These are phyloP conservation scores for Caloboletus firmus DNA, from an alignment of 1,284 basidiomycete genomes.

Conservation along the genomic window DNA sequence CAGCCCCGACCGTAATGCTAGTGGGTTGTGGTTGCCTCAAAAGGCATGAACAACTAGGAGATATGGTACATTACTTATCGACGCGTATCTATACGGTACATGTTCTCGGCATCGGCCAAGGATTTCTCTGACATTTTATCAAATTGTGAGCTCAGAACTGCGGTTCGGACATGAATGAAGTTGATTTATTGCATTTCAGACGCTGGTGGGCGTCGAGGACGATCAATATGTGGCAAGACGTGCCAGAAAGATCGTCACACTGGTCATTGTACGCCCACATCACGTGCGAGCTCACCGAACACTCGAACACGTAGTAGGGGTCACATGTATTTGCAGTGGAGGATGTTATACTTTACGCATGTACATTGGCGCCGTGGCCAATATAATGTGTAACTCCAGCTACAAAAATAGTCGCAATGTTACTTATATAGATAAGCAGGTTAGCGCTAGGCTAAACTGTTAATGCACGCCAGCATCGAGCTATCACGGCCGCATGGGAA, in stretches of 20 bases:
- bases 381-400: not conserved
- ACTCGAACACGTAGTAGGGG: slow-evolving; percentile 2
- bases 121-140: not conserved
- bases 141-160: not conserved
- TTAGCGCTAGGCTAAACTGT: slow-evolving; percentile 24
- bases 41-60: not conserved
- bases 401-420: slow-evolving; percentile 19
- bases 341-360: slow-evolving; percentile 13
- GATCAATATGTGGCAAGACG: slow-evolving; percentile 19
- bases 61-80: not conserved
- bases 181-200: slow-evolving; percentile 11
- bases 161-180: slow-evolving; percentile 26
- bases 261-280: not conserved
- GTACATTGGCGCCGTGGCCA: slow-evolving; percentile 19
- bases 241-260: too few relatives aligned
- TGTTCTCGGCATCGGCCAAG: not conserved
- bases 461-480: too few relatives aligned
- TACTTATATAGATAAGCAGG: slow-evolving; percentile 26
- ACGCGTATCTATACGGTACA: not conserved
- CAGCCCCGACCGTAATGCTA: not conserved
- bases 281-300: not conserved
- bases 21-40: not conserved
- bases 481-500: slow-evolving; percentile 9
- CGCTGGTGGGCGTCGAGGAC: slow-evolving; percentile 13
- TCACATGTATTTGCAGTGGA: slow-evolving; percentile 6